Evolutionary conservation across 768 basidiomycete species (phyloP).

Genomic region (Cytidiella melzeri): DNA sequence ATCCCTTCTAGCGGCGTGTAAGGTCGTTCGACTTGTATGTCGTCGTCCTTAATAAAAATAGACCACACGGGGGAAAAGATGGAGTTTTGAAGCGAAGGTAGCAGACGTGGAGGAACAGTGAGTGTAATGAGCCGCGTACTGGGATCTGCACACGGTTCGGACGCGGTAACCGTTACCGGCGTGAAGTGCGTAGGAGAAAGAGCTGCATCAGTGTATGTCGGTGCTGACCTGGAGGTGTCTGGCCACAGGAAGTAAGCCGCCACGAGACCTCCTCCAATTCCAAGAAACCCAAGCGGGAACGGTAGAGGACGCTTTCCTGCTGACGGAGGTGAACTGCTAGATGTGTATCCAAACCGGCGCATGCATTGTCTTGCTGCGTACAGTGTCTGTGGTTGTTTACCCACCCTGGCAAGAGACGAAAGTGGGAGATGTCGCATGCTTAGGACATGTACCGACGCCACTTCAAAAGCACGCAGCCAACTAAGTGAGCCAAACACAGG

Average conservation of each 20-base stretch:
- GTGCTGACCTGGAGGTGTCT: slow-evolving; percentile 38
- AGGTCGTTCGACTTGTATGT: slow-evolving; percentile 82
- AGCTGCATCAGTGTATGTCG: slow-evolving; percentile 27
- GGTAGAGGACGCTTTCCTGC: slow-evolving; percentile 7
- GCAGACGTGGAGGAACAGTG: slow-evolving; percentile 38
- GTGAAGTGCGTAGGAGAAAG: slow-evolving; percentile 40
- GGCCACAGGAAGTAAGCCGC: slow-evolving; percentile 50
- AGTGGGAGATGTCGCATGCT: slow-evolving; percentile 2
- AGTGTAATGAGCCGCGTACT: slow-evolving; percentile 63
- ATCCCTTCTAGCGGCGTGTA: slow-evolving; percentile 79
- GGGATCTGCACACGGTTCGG: slow-evolving; percentile 40
- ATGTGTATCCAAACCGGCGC: neutral
- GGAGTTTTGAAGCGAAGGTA: slow-evolving; percentile 14
- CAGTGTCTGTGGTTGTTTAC: neutral
- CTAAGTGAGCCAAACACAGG: neutral
- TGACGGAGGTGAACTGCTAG: neutral
- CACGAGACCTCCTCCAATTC: slow-evolving; percentile 35
- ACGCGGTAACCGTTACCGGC: slow-evolving; percentile 50
- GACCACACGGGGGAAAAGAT: slow-evolving; percentile 53
- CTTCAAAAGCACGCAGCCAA: neutral
- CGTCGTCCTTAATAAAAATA: slow-evolving; percentile 78
- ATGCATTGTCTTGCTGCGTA: neutral
- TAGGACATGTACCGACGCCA: neutral
- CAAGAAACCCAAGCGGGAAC: slow-evolving; percentile 26
- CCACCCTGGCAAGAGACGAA: neutral